These are phyloP conservation scores for Pythium utonaiense DNA, from an alignment of 352 stramenopile genomes.

Conservation along the genomic window DNA sequence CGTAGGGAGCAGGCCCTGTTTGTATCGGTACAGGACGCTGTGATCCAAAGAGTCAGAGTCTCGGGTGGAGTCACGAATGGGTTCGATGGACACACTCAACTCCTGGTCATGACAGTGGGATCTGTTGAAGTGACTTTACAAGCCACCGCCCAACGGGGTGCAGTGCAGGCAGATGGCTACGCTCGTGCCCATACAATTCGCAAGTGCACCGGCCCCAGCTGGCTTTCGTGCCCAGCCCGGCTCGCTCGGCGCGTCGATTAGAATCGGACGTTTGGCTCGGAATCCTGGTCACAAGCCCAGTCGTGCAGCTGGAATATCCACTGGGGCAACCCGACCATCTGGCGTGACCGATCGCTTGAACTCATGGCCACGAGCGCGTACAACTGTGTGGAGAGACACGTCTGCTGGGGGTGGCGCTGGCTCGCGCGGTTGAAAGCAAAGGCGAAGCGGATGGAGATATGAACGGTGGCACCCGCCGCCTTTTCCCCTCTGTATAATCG, in stretches of 20 bases:
- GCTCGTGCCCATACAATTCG: conserved; percentile 9
- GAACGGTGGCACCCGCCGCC: background rate
- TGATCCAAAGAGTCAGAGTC: background rate
- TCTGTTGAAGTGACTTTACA: conserved; percentile 17
- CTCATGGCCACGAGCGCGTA: conserved; percentile 16
- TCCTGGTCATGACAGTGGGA: background rate
- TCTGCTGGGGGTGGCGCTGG: conserved; percentile 8
- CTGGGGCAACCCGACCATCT: conserved; percentile 1
- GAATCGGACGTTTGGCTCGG: conserved; percentile 1
- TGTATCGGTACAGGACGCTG: too few relatives aligned
- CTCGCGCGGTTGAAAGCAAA: conserved; percentile 11
- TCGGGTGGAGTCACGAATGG: conserved; percentile 9
- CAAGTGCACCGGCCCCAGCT: conserved; percentile 7
- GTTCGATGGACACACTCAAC: conserved; percentile 2
- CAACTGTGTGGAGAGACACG: conserved; percentile 3
- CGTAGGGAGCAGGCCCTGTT: too few relatives aligned
- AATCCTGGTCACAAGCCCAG: background rate
- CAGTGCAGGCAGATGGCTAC: conserved; percentile 14
- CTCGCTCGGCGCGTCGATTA: background rate
- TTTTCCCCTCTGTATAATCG: conserved; percentile 10
- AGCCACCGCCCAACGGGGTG: conserved; percentile 9
- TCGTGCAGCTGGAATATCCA: background rate
- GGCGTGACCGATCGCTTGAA: conserved; percentile 7
- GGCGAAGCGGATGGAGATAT: background rate
- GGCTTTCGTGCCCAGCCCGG: background rate